phyloP scores from a whole-genome alignment of 805 yeast genomes.

The Kluyveromyces siamensis region DNA sequence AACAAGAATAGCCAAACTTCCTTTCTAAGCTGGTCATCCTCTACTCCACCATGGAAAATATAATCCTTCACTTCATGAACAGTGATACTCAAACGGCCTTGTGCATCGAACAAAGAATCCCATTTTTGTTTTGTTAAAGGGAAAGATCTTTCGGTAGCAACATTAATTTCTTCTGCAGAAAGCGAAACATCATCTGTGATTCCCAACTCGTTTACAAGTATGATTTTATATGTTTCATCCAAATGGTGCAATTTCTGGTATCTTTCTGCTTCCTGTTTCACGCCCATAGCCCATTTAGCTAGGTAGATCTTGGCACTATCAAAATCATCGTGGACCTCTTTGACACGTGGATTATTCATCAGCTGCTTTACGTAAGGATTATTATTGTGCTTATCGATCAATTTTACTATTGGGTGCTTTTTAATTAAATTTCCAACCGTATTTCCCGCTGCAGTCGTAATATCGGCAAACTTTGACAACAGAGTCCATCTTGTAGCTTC shows the following conservation, averaged over 20 bases:
- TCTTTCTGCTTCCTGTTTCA: constrained; percentile 81
- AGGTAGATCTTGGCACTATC: constrained; percentile 86
- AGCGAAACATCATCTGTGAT: constrained; percentile 20
- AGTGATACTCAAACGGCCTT: constrained; percentile 69
- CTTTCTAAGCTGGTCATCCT: constrained; percentile 40
- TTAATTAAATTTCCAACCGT: constrained; percentile 16
- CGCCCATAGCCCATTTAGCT: constrained; percentile 95
- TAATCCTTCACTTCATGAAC: constrained; percentile 69
- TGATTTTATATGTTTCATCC: constrained; percentile 47
- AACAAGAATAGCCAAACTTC: constrained; percentile 84
- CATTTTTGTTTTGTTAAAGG: constrained; percentile 53
- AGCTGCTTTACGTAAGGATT: constrained; percentile 37
- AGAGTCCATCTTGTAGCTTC: constrained; percentile 72
- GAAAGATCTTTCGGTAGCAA: constrained; percentile 53
- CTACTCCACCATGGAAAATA: constrained; percentile 85
- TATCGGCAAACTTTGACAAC: constrained; percentile 73
- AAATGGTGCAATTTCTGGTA: constrained; percentile 37
- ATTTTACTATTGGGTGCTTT: constrained; percentile 23
- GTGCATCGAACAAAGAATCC: constrained; percentile 71
- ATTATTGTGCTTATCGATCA: constrained; percentile 36
- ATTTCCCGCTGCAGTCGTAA: constrained; percentile 38
- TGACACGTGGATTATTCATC: constrained; percentile 71
- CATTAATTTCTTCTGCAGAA: constrained; percentile 32
- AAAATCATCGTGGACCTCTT: constrained; percentile 72
- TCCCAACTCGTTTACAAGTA: constrained; percentile 55